Conservation (phyloP, 1,284 basidiomycete species). For the Bjerkandera adusta region DNA sequence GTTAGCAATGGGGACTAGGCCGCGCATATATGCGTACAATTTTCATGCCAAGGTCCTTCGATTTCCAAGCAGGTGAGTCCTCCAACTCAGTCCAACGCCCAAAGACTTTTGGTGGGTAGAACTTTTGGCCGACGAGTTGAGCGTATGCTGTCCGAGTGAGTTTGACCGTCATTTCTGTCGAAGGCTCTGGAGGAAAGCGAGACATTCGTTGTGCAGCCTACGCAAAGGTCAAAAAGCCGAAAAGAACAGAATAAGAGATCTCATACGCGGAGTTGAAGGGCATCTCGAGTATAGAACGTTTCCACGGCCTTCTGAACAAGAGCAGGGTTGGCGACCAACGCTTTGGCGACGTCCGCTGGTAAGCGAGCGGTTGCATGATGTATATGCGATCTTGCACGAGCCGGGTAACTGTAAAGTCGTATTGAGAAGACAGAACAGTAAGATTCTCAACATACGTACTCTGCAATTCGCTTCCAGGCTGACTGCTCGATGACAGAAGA, state of each 20-base stretch:
- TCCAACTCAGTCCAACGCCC: slow-evolving; percentile 70
- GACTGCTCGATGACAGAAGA: slow-evolving; percentile 55
- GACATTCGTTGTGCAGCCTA: slow-evolving; percentile 86
- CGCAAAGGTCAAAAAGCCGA: slow-evolving; percentile 3
- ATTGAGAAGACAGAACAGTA: neutral
- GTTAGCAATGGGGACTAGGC: neutral
- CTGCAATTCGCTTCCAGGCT: slow-evolving; percentile 67
- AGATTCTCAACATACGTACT: slow-evolving; percentile 38
- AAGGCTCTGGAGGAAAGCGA: slow-evolving; percentile 77
- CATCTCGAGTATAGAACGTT: slow-evolving; percentile 92
- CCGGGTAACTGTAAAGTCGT: slow-evolving; percentile 66
- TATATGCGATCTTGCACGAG: slow-evolving; percentile 63
- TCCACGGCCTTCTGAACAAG: slow-evolving; percentile 86
- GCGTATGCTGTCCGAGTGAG: slow-evolving; percentile 93
- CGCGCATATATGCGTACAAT: slow-evolving; percentile 49
- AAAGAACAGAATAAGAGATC: neutral
- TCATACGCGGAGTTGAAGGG: slow-evolving; percentile 77
- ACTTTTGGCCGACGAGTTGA: slow-evolving; percentile 87
- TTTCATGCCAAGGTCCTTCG: slow-evolving; percentile 89
- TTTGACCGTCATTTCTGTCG: slow-evolving; percentile 57
- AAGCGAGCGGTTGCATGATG: slow-evolving; percentile 82
- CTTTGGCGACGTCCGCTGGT: slow-evolving; percentile 75
- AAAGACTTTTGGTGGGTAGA: slow-evolving; percentile 89
- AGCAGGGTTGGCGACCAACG: slow-evolving; percentile 61
- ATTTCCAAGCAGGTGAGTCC: slow-evolving; percentile 62